A percentile compares a stretch with the other conserved stretches of the same genome.
Evolutionary conservation across 2,329 filamentous ascomycete genomes (phyloP).

Genomic region (Fusarium pseudocircinatum): DNA sequence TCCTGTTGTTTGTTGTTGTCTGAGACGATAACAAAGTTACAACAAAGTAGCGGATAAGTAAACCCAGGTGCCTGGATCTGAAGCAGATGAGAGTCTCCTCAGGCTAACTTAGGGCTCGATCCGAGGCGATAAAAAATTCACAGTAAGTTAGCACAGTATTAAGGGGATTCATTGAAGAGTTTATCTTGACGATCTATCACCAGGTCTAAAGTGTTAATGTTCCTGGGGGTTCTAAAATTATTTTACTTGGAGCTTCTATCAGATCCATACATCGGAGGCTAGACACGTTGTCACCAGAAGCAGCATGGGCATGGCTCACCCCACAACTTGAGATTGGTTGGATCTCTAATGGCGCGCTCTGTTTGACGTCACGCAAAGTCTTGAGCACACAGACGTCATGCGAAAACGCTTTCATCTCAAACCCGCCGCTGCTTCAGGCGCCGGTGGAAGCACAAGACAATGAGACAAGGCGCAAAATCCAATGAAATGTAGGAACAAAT

Average conservation of each 20-base stretch:
- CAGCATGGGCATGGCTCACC: constrained; percentile 15
- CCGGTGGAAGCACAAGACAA: constrained; percentile 24
- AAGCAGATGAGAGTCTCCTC: background rate
- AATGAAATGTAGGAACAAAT: constrained; percentile 1
- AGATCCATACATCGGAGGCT: constrained; percentile 11
- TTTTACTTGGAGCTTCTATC: background rate
- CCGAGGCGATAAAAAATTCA: background rate
- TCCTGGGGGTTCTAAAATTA: background rate
- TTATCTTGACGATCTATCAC: background rate
- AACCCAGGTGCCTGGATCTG: constrained; percentile 1
- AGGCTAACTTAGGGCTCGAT: background rate
- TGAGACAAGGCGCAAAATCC: constrained; percentile 16
- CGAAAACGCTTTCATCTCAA: constrained; percentile 27
- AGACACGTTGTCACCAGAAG: constrained; percentile 42
- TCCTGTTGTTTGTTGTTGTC: background rate
- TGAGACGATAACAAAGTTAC: background rate
- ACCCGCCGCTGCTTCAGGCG: constrained; percentile 37
- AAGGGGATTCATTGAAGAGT: background rate
- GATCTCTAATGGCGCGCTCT: constrained; percentile 43
- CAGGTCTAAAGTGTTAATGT: background rate
- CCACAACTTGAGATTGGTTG: constrained; percentile 44
- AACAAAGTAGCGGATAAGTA: background rate
- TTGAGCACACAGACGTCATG: constrained; percentile 41
- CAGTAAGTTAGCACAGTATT: background rate
- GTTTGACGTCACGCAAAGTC: constrained; percentile 42